These are phyloP conservation scores for Trichoderma polysporum DNA, from an alignment of 2,329 filamentous ascomycete genomes.

Conservation along the genomic window DNA sequence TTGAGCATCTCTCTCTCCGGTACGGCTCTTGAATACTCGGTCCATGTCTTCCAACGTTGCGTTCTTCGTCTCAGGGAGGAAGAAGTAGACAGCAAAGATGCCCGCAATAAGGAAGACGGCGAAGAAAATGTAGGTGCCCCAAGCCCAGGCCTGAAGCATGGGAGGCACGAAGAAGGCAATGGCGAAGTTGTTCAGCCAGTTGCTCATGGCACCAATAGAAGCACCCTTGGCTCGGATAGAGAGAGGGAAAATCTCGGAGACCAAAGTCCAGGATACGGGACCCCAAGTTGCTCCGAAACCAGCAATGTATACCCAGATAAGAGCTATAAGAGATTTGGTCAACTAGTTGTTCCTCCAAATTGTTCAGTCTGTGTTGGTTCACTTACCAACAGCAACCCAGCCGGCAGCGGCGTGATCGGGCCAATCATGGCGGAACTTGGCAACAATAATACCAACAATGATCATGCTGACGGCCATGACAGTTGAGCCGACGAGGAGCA, in stretches of 20 bases:
- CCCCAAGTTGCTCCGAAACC: slow-evolving; percentile 77
- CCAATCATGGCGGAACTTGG: slow-evolving; percentile 60
- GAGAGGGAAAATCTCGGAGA: slow-evolving; percentile 73
- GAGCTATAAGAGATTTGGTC: slow-evolving; percentile 41
- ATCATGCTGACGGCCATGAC: slow-evolving; percentile 71
- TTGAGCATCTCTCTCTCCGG: slow-evolving; percentile 30
- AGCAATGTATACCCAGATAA: slow-evolving; percentile 74
- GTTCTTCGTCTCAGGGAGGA: slow-evolving; percentile 65
- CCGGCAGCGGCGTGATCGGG: slow-evolving; percentile 57
- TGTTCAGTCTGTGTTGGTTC: no score
- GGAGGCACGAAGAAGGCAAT: slow-evolving; percentile 65
- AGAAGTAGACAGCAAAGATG: slow-evolving; percentile 61
- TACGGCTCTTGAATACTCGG: slow-evolving; percentile 46
- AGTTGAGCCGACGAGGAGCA: slow-evolving; percentile 64
- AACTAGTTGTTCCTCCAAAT: not conserved
- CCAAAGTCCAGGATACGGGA: slow-evolving; percentile 71
- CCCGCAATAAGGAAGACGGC: slow-evolving; percentile 64
- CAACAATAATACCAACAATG: slow-evolving; percentile 69
- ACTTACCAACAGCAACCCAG: slow-evolving; percentile 59
- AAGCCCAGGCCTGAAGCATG: slow-evolving; percentile 62
- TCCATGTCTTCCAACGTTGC: slow-evolving; percentile 66
- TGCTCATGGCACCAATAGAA: slow-evolving; percentile 63
- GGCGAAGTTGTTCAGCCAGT: slow-evolving; percentile 64
- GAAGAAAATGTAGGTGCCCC: slow-evolving; percentile 72
- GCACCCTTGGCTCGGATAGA: slow-evolving; percentile 70